These are phyloP conservation scores for Didymella lethalis DNA, from an alignment of 2,329 filamentous ascomycete species.

Conservation along the genomic window DNA sequence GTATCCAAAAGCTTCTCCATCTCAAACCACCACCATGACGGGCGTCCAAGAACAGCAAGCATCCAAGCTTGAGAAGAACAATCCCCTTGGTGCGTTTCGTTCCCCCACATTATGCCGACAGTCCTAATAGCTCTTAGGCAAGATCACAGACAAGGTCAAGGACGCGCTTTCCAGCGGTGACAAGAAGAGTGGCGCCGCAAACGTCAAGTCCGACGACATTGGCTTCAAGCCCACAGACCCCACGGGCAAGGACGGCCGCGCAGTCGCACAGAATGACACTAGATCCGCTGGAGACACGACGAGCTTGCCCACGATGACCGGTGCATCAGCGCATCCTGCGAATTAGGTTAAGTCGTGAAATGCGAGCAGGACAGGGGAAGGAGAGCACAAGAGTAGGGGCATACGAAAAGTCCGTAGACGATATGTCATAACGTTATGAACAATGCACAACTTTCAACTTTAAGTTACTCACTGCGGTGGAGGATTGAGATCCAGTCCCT, in stretches of 20 bases:
- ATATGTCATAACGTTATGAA: neutral
- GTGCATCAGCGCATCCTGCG: constrained; percentile 1
- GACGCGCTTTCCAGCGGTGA: neutral
- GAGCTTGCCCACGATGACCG: constrained; percentile 12
- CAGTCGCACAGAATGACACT: constrained; percentile 12
- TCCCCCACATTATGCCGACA: neutral
- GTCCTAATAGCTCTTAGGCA: neutral
- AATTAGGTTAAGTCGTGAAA: neutral
- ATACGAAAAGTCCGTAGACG: constrained; percentile 1
- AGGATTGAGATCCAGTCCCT: constrained; percentile 66
- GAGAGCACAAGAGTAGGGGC: neutral
- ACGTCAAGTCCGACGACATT: constrained; percentile 13
- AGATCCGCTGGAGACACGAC: constrained; percentile 8
- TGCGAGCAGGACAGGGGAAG: neutral
- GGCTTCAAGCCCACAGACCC: constrained; percentile 14
- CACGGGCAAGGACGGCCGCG: constrained; percentile 7
- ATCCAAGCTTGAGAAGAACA: constrained; percentile 14
- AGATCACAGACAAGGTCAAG: constrained; percentile 14
- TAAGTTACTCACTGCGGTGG: constrained; percentile 53
- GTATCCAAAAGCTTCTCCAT: too few relatives aligned
- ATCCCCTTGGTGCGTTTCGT: constrained; percentile 1
- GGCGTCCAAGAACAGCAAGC: constrained; percentile 10
- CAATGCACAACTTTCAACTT: neutral
- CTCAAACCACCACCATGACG: neutral
- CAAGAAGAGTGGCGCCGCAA: neutral